Conservation (phyloP, 2,329 filamentous ascomycete species). For the Colletotrichum viniferum region DNA sequence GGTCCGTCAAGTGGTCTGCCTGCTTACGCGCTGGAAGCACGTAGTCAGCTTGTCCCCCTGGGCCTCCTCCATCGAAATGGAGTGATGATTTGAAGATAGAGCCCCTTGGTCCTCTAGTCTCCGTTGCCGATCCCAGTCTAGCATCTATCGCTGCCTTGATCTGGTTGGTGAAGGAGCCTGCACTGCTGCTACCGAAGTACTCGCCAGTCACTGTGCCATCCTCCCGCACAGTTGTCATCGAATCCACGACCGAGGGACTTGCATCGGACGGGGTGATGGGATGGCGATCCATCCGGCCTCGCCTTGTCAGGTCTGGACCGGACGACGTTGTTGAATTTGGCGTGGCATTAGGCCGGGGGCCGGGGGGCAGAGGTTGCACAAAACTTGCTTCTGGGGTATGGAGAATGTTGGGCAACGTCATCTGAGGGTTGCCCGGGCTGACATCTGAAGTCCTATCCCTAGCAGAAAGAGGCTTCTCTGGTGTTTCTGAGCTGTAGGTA, state of each 20-base stretch:
- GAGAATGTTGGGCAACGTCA: not conserved
- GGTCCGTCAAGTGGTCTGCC: conserved; percentile 47
- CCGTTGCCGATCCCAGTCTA: conserved; percentile 22
- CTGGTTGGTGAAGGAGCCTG: conserved; percentile 49
- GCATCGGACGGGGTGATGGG: conserved; percentile 10
- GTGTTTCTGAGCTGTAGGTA: conserved; percentile 27
- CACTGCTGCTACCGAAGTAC: conserved; percentile 52
- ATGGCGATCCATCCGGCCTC: not conserved
- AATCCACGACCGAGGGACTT: conserved; percentile 42
- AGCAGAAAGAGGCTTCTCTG: not conserved
- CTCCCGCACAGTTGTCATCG: conserved; percentile 49
- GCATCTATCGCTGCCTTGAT: conserved; percentile 47
- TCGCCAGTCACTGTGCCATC: conserved; percentile 43
- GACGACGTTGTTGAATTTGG: not conserved
- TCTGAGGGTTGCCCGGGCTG: not conserved
- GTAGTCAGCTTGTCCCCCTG: conserved; percentile 29
- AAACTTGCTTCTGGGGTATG: not conserved
- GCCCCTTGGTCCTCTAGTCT: not conserved
- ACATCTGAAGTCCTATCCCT: not conserved
- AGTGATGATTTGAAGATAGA: conserved; percentile 25
- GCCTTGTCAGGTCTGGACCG: not conserved
- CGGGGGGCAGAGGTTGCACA: not conserved
- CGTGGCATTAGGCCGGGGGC: not conserved
- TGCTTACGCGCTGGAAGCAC: conserved; percentile 48
- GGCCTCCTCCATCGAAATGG: not conserved